These are phyloP conservation scores for Phytopythium kandeliae DNA, from an alignment of 352 stramenopile species.

Conservation along the genomic window DNA sequence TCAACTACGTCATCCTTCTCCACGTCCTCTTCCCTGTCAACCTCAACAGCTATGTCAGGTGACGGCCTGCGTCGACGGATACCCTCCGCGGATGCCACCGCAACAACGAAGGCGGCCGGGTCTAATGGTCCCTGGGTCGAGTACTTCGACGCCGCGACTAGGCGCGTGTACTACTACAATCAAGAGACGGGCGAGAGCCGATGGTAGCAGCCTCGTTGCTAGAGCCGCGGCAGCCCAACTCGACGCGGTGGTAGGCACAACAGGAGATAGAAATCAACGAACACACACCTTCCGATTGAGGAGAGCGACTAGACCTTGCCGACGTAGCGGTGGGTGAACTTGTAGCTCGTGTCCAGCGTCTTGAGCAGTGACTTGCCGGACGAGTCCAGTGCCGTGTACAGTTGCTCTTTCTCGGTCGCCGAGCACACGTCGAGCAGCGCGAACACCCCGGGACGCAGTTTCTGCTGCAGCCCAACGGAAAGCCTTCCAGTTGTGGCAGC, in stretches of 20 bases:
- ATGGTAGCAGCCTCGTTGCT: constrained; percentile 26
- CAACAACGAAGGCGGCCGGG: no score
- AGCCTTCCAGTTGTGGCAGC: constrained; percentile 58
- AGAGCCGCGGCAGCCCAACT: no score
- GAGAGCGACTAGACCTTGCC: constrained; percentile 63
- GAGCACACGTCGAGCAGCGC: constrained; percentile 82
- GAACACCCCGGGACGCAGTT: constrained; percentile 69
- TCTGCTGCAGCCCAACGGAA: constrained; percentile 50
- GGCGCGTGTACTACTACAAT: constrained; percentile 70
- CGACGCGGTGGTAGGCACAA: not conserved
- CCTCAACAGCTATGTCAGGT: constrained; percentile 5
- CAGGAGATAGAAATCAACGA: constrained; percentile 8
- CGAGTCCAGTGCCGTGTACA: constrained; percentile 74
- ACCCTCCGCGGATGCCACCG: not conserved
- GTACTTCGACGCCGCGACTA: constrained; percentile 46
- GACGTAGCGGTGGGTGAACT: constrained; percentile 79
- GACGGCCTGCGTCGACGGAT: constrained; percentile 4
- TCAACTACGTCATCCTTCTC: constrained; percentile 13
- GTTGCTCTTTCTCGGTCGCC: constrained; percentile 78
- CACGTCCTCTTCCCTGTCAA: constrained; percentile 17
- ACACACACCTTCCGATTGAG: constrained; percentile 3
- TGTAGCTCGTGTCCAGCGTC: constrained; percentile 80
- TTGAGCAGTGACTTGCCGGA: constrained; percentile 85
- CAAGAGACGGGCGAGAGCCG: constrained; percentile 64
- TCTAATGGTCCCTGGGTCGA: constrained; percentile 53